Evolutionary conservation across 2,329 filamentous ascomycete species (phyloP).

Genomic region (Fonsecaea pedrosoi): DNA sequence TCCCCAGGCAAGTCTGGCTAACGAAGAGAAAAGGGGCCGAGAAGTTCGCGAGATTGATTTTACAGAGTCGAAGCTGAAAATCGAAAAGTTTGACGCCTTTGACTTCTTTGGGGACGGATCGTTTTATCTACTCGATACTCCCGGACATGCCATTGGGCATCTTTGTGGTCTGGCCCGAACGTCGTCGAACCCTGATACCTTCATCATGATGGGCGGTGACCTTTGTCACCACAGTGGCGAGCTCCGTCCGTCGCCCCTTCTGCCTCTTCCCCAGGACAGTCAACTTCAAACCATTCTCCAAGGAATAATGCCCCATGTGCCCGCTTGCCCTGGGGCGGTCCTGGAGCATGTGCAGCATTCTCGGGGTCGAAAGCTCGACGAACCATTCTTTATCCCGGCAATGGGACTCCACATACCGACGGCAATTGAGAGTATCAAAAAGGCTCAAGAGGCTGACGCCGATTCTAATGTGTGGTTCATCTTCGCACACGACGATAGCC

Average conservation of each 20-base stretch:
- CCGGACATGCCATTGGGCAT: constrained; percentile 57
- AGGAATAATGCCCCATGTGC: background rate
- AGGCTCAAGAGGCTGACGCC: constrained; percentile 34
- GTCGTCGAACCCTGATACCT: constrained; percentile 42
- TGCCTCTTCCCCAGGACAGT: constrained; percentile 29
- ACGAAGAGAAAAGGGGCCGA: background rate
- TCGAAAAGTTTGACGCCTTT: constrained; percentile 22
- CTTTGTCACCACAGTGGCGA: constrained; percentile 45
- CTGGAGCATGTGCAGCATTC: background rate
- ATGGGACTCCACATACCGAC: constrained; percentile 18
- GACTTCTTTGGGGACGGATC: constrained; percentile 50
- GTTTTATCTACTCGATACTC: constrained; percentile 53
- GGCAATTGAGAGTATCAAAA: constrained; percentile 24
- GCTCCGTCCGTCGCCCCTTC: constrained; percentile 14
- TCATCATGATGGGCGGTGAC: constrained; percentile 48
- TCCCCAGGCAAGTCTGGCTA: background rate
- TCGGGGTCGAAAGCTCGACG: background rate
- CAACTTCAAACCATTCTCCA: background rate
- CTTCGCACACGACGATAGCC: constrained; percentile 42
- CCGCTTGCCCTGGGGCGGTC: constrained; percentile 1
- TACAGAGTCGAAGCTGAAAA: background rate
- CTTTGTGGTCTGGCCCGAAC: constrained; percentile 58
- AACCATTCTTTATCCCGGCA: constrained; percentile 42
- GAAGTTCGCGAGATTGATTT: constrained; percentile 19
- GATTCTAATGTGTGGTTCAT: constrained; percentile 40